Evolutionary conservation across 2,329 filamentous ascomycete genomes (phyloP).

Genomic region (Neopestalotiopsis sp.): DNA sequence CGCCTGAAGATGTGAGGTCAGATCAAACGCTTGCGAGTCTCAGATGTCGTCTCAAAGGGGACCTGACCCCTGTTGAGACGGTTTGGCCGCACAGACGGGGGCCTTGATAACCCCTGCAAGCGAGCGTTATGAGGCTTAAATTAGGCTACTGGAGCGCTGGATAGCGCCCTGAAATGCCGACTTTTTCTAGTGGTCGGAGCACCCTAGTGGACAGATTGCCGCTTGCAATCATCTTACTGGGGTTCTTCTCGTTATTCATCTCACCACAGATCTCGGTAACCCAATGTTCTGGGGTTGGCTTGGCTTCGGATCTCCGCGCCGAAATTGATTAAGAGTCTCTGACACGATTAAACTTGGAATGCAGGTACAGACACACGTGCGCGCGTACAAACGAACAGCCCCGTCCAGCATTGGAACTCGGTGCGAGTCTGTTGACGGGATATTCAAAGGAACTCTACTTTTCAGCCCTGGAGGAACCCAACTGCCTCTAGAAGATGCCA

Average conservation of each 20-base stretch:
- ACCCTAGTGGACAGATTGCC: not conserved
- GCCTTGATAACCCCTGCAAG: conserved; percentile 12
- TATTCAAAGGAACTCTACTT: too few relatives aligned
- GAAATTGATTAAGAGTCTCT: not conserved
- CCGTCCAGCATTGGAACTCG: too few relatives aligned
- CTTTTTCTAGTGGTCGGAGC: conserved; percentile 13
- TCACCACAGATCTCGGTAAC: not conserved
- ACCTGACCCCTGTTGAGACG: conserved; percentile 17
- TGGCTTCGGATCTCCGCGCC: not conserved
- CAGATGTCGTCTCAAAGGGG: conserved; percentile 13
- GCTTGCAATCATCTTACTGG: not conserved
- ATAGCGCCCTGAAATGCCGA: not conserved
- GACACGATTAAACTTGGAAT: not conserved
- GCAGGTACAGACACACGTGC: not conserved
- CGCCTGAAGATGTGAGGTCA: conserved; percentile 19
- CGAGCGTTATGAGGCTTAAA: conserved; percentile 10
- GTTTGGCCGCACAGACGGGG: conserved; percentile 12
- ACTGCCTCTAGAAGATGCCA: too few relatives aligned
- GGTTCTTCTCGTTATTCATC: not conserved
- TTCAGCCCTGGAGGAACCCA: too few relatives aligned
- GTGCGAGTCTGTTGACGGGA: too few relatives aligned
- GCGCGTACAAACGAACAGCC: too few relatives aligned
- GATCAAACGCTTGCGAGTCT: conserved; percentile 20
- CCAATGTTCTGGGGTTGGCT: not conserved
- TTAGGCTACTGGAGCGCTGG: conserved; percentile 8